Evolutionary conservation across 1,139 yeast genomes (phyloP).

Genomic region (Debaryomyces coudertii): DNA sequence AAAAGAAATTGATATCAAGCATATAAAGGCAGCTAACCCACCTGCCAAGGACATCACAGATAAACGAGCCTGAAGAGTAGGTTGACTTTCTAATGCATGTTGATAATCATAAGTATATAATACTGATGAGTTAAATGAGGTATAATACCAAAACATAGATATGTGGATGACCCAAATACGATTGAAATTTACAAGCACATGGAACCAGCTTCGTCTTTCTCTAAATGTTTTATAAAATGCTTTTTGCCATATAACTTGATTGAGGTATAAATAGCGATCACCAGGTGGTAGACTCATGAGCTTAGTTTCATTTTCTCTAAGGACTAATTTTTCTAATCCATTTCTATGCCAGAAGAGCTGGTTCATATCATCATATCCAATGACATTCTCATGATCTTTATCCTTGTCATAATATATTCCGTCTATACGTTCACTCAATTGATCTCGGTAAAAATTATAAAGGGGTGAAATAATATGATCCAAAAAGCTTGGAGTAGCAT

Average conservation of each 20-base stretch:
- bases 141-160: slow-evolving; percentile 90
- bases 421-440: slow-evolving; percentile 91
- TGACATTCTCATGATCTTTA: slow-evolving; percentile 89
- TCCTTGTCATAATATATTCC: slow-evolving; percentile 98
- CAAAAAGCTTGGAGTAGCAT: too few relatives aligned
- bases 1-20: slow-evolving; percentile 82
- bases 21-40: slow-evolving; percentile 57
- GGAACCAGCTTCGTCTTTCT: slow-evolving; percentile 98
- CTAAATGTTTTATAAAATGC: slow-evolving; percentile 96
- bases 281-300: slow-evolving; percentile 86
- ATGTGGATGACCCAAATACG: slow-evolving; percentile 97
- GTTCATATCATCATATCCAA: slow-evolving; percentile 98
- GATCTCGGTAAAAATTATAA: slow-evolving; percentile 87
- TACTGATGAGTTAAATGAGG: slow-evolving; percentile 90
- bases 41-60: slow-evolving; percentile 80
- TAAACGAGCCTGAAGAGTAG: slow-evolving; percentile 90
- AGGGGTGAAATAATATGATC: slow-evolving; percentile 91
- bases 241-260: slow-evolving; percentile 89
- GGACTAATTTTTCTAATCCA: slow-evolving; percentile 93
- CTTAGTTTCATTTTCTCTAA: slow-evolving; percentile 88
- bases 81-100: slow-evolving; percentile 82
- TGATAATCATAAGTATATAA: slow-evolving; percentile 83
- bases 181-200: slow-evolving; percentile 90
- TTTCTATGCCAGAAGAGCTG: slow-evolving; percentile 99
- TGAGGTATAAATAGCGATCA: slow-evolving; percentile 86